phyloP scores from a whole-genome alignment of 1,284 basidiomycete species.

The Ceratobasidium sp. region DNA sequence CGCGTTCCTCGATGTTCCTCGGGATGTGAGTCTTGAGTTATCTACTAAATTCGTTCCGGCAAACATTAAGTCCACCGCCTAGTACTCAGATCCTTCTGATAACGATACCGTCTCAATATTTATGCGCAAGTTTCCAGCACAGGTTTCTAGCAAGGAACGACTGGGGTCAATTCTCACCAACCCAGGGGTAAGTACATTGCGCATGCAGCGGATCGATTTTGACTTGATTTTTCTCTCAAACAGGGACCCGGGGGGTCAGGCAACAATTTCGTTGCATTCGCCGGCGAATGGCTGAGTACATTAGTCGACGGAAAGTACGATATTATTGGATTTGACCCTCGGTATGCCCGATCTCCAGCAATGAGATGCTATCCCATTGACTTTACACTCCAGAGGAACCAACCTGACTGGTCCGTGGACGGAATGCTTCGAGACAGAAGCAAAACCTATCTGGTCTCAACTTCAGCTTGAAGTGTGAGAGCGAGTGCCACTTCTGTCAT shows the following conservation, averaged over 20 bases:
- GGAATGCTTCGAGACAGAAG: constrained; percentile 34
- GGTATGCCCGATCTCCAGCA: constrained; percentile 16
- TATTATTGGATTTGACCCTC: constrained; percentile 39
- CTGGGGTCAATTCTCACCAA: constrained; percentile 50
- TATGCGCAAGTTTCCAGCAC: constrained; percentile 51
- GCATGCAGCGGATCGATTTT: neutral
- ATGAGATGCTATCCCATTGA: neutral
- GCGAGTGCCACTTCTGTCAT: neutral
- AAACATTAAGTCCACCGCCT: neutral
- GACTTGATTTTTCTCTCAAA: too few relatives aligned
- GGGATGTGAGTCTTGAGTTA: constrained; percentile 3
- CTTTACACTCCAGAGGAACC: neutral
- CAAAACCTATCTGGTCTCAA: constrained; percentile 2
- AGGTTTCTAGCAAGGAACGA: constrained; percentile 22
- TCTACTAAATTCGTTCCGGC: neutral
- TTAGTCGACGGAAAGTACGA: constrained; percentile 50
- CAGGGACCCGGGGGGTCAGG: constrained; percentile 51
- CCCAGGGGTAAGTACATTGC: constrained; percentile 45
- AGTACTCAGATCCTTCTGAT: constrained; percentile 27
- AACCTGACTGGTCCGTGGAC: constrained; percentile 34
- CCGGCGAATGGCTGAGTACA: constrained; percentile 34
- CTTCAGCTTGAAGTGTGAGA: constrained; percentile 6
- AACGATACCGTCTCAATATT: constrained; percentile 50
- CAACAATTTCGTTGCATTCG: constrained; percentile 21
- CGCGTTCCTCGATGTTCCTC: constrained; percentile 36